Conservation (phyloP, 768 basidiomycete species). For the Naganishia vaughanmartiniae region DNA sequence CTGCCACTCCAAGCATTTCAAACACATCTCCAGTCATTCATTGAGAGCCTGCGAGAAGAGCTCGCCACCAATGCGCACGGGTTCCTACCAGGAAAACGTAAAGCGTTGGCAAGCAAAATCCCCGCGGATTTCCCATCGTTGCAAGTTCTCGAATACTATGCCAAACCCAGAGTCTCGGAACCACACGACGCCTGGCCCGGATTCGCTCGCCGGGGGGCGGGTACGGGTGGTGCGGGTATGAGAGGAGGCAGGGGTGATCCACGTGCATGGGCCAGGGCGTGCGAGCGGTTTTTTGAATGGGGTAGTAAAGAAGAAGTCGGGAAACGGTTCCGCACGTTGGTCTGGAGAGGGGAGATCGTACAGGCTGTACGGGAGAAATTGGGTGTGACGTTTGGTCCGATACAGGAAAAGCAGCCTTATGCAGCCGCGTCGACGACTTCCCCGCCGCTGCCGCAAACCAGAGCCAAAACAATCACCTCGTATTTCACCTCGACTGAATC, state of each 20-base stretch:
- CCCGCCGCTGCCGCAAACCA: conserved; percentile 20
- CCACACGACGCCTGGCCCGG: conserved; percentile 43
- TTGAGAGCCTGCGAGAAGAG: conserved; percentile 62
- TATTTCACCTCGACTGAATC: conserved; percentile 44
- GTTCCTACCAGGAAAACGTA: conserved; percentile 64
- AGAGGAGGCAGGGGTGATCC: conserved; percentile 47
- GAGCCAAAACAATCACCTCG: conserved; percentile 41
- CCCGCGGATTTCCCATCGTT: conserved; percentile 69
- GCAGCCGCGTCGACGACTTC: conserved; percentile 19
- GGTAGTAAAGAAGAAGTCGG: conserved; percentile 77
- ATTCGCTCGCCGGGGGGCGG: conserved; percentile 38
- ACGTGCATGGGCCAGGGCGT: conserved; percentile 66
- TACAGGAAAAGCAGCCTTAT: conserved; percentile 15
- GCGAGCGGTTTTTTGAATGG: conserved; percentile 91
- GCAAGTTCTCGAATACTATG: conserved; percentile 73
- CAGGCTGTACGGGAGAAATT: conserved; percentile 68
- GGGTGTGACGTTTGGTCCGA: conserved; percentile 51
- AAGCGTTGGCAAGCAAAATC: conserved; percentile 64
- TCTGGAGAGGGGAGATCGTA: conserved; percentile 74
- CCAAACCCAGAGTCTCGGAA: conserved; percentile 62
- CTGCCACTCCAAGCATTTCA: conserved; percentile 57
- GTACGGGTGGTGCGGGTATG: conserved; percentile 14
- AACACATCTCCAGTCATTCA: conserved; percentile 61
- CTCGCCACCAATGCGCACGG: conserved; percentile 63
- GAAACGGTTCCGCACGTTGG: conserved; percentile 75